Percentiles rank a stretch among this genome's conserved stretches.
Conservation (phyloP, 108 stramenopile genomes). For the Ochromonas danica region DNA sequence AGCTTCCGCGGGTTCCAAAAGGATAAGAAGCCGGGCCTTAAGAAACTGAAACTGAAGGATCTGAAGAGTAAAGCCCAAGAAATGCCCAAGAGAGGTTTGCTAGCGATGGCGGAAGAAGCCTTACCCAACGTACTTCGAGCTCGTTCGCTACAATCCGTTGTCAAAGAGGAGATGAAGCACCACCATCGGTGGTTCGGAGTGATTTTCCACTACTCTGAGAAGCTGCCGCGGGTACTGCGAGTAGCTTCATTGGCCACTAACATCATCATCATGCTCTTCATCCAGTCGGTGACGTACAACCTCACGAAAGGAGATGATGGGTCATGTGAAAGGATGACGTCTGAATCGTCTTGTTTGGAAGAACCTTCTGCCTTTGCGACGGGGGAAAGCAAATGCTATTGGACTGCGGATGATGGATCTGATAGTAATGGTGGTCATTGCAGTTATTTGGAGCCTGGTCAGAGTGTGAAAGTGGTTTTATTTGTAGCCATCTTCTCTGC, state of each 20-base stretch:
- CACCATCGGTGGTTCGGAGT: too few relatives aligned
- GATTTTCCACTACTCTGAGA: too few relatives aligned
- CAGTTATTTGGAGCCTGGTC: not conserved
- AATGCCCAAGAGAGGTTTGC: too few relatives aligned
- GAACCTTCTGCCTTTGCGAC: not conserved
- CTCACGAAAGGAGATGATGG: conserved; percentile 1
- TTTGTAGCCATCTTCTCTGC: conserved; percentile 34
- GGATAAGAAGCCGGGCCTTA: too few relatives aligned
- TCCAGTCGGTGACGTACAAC: conserved; percentile 32
- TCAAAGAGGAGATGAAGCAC: too few relatives aligned
- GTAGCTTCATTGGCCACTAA: not conserved
- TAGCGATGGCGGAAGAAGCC: too few relatives aligned
- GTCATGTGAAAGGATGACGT: not conserved
- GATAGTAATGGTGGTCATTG: not conserved
- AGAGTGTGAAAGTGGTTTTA: not conserved
- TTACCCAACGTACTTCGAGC: too few relatives aligned
- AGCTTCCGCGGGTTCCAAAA: too few relatives aligned
- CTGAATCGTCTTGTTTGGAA: not conserved
- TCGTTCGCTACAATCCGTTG: too few relatives aligned
- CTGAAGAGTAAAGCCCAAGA: too few relatives aligned
- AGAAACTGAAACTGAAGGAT: too few relatives aligned
- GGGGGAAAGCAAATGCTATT: not conserved
- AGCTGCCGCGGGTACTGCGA: conserved; percentile 11
- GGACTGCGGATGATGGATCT: not conserved
- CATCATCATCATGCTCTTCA: conserved; percentile 32